These are phyloP conservation scores for Xylaria sp. DNA, from an alignment of 2,329 filamentous ascomycete species.

Conservation along the genomic window DNA sequence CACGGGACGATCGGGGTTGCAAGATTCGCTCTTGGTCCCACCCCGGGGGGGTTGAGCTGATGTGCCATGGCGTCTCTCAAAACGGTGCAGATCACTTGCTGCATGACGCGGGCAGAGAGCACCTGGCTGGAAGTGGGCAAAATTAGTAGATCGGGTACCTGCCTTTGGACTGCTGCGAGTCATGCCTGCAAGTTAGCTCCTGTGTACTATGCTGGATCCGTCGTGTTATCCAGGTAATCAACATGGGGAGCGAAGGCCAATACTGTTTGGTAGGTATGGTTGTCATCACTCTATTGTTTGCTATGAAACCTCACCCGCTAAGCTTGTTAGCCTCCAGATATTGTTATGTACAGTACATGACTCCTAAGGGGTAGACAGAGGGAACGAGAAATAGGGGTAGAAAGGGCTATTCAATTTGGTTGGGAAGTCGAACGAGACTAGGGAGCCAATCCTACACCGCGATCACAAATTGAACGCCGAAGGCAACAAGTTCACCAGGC, in stretches of 20 bases:
- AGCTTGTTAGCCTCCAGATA: neutral
- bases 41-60: neutral
- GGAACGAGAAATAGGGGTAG: neutral
- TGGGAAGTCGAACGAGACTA: neutral
- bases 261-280: neutral
- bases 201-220: neutral
- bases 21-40: neutral
- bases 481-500: neutral
- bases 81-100: neutral
- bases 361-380: neutral
- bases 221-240: neutral
- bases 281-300: neutral
- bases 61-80: neutral
- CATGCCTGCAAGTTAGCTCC: neutral
- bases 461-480: conserved; percentile 8
- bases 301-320: neutral
- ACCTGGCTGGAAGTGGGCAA: neutral
- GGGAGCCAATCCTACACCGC: neutral
- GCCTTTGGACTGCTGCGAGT: conserved; percentile 1
- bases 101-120: neutral
- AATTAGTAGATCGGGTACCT: neutral
- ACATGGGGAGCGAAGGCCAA: no score
- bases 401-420: conserved; percentile 2
- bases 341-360: neutral
- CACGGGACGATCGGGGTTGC: neutral